Evolutionary conservation across 108 stramenopile genomes (phyloP).

Genomic region (Fragilariopsis cylindrus): DNA sequence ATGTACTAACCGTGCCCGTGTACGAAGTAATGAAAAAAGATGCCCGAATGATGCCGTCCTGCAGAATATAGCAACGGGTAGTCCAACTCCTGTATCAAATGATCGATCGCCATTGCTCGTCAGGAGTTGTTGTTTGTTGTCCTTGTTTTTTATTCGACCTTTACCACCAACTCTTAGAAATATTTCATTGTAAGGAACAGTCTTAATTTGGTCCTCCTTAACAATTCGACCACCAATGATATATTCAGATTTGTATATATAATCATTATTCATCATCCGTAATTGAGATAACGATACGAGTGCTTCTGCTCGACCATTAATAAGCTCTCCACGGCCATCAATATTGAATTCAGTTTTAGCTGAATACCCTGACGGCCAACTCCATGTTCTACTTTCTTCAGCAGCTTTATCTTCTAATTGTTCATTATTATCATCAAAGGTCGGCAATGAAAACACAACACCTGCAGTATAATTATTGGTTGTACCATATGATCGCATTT

Average conservation of each 20-base stretch:
- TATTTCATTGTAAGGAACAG: conserved; percentile 89
- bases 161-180: conserved; percentile 76
- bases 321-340: conserved; percentile 48
- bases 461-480: conserved; percentile 70
- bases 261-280: conserved; percentile 52
- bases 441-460: conserved; percentile 80
- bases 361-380: conserved; percentile 62
- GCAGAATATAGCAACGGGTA: conserved; percentile 85
- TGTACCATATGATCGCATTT: conserved; percentile 84
- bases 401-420: conserved; percentile 61
- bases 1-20: conserved; percentile 62
- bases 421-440: conserved; percentile 19
- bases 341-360: conserved; percentile 69
- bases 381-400: conserved; percentile 70
- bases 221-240: conserved; percentile 60
- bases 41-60: conserved; percentile 71
- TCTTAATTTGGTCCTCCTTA: conserved; percentile 59
- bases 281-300: conserved; percentile 44
- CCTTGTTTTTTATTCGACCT: conserved; percentile 50
- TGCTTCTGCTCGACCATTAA: conserved; percentile 73
- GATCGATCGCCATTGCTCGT: conserved; percentile 52
- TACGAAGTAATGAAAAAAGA: conserved; percentile 77
- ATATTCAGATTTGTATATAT: conserved; percentile 58
- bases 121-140: conserved; percentile 35
- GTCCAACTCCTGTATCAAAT: conserved; percentile 76